A percentile compares a stretch with the other conserved stretches of the same genome.
phyloP scores from a whole-genome alignment of 1,139 yeast genomes.

The Taphrina wiesneri region DNA sequence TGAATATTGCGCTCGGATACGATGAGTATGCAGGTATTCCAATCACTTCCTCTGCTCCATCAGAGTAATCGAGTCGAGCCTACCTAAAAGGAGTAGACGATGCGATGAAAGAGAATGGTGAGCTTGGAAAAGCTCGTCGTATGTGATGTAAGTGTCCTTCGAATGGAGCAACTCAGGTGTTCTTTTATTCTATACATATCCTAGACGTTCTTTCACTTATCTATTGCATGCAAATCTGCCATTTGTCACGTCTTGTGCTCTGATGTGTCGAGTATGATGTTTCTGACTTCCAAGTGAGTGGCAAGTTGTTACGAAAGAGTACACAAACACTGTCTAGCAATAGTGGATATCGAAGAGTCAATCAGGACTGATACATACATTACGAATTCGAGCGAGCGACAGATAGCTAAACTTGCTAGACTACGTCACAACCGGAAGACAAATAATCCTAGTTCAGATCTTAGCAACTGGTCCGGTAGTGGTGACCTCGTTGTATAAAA shows the following conservation, averaged over 20 bases:
- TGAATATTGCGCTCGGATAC: conserved; percentile 83
- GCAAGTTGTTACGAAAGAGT: no score
- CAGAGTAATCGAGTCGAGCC: not conserved
- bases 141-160: not conserved
- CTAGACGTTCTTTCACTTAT: not conserved
- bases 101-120: not conserved
- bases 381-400: not conserved
- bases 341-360: not conserved
- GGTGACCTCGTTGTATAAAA: conserved; percentile 32
- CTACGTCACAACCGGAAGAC: not conserved
- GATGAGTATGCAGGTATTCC: conserved; percentile 97
- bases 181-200: not conserved
- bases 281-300: no score
- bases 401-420: not conserved
- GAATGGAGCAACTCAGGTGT: not conserved
- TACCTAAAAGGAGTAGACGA: not conserved
- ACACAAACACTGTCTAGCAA: not conserved
- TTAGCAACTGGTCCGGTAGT: conserved; percentile 36
- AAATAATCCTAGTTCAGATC: not conserved
- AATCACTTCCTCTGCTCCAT: not conserved
- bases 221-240: not conserved
- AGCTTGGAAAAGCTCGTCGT: not conserved
- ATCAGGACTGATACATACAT: not conserved
- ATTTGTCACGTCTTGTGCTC: not conserved
- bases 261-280: no score